Conservation (phyloP, 2,329 filamentous ascomycete species). For the Lachnellula occidentalis region DNA sequence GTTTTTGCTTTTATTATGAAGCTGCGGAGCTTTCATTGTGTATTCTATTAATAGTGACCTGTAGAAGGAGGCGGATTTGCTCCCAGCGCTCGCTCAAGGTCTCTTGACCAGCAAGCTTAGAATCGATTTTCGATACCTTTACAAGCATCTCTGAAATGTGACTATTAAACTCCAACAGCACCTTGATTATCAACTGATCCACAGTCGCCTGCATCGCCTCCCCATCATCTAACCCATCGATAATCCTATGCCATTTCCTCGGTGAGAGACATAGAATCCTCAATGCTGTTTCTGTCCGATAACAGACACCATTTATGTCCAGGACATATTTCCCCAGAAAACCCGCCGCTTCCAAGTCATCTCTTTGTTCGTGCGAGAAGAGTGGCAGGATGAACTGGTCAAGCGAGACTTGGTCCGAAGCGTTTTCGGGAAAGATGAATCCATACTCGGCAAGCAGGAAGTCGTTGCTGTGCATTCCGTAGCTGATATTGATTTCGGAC, state of each 20-base stretch:
- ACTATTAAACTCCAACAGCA: background rate
- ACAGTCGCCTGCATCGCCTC: background rate
- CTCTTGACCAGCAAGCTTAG: slow-evolving; percentile 14
- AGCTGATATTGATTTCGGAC: slow-evolving; percentile 64
- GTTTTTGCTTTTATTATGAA: background rate
- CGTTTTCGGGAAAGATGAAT: slow-evolving; percentile 30
- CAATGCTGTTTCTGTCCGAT: slow-evolving; percentile 51
- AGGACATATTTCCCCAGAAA: slow-evolving; percentile 49
- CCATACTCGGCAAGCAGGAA: slow-evolving; percentile 63
- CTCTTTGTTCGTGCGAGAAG: slow-evolving; percentile 30
- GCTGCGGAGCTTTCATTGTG: slow-evolving; percentile 4
- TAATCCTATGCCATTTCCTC: slow-evolving; percentile 35
- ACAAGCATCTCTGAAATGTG: background rate
- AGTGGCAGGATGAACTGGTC: slow-evolving; percentile 25
- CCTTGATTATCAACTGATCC: background rate
- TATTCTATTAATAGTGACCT: slow-evolving; percentile 14
- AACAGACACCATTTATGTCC: slow-evolving; percentile 46
- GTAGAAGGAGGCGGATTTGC: slow-evolving; percentile 19
- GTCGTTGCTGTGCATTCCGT: slow-evolving; percentile 67
- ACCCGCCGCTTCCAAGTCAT: slow-evolving; percentile 38
- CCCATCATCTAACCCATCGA: slow-evolving; percentile 29
- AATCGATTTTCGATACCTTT: slow-evolving; percentile 4
- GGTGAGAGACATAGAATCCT: slow-evolving; percentile 34
- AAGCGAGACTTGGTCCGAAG: slow-evolving; percentile 27
- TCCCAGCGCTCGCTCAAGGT: slow-evolving; percentile 21